Evolutionary conservation across 106 monocot genomes (phyloP), one percentile per base, ranked within the genome.

Genomic region (Allium cepa): DNA sequence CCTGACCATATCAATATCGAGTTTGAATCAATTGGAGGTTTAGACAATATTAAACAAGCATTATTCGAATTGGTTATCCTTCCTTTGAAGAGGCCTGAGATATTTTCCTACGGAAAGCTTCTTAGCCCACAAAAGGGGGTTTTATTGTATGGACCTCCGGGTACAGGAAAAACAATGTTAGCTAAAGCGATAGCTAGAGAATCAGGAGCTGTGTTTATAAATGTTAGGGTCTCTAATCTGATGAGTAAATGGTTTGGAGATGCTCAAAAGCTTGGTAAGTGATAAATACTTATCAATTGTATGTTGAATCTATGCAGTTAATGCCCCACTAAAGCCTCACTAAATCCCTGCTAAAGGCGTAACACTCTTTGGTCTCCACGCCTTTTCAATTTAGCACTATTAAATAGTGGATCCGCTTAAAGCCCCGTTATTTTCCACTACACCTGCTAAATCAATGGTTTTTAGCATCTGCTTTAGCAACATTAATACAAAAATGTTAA

Each of bases 171-270:
- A 75, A 97, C 96, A 53, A 97, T 97, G 96, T 84, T 97, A 64
- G 92, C 96, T 3, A 97, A 97, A 70, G 96, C 92, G 60, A 89
- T 97, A 57, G 96, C 96, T 15, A 92, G 79, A 70, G 96, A 97
- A 50, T 92, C 96, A 48, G 86, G 92, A 27, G 96, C 96, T 57
- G 92, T 89, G 66, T 97, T 97, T 71, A 97, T 97, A 22, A 97
- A 97, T 82, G 92, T 97, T 9, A 92, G 87, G 72, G 60, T 89
- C 52, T 97, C 96, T 3, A 97, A 92, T 82, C 69, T 97, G 71
- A 97, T 97, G 96, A 97, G 96, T 73, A 97, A 97, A 84, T 97
- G 96, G 96, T 92, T 97, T 75, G 96, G 96, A 15, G 96, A 97
- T 81, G 96, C 96, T 49, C 92, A 92, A 71, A 97, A 97, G 73